phyloP scores from a whole-genome alignment of 164 flowering plant species.

The Tetrastigma voinierianum region DNA sequence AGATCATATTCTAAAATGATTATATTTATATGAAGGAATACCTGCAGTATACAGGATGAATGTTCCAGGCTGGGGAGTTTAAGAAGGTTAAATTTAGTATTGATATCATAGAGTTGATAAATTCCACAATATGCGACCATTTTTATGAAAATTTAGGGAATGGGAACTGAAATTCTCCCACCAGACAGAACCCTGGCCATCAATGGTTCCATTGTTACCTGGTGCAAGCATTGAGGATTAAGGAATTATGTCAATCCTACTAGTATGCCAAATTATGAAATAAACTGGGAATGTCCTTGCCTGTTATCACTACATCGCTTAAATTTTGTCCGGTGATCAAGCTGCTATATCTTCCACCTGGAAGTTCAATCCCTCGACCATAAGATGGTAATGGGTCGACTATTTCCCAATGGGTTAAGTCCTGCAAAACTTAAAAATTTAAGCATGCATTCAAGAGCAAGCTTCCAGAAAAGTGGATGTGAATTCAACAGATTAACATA shows the following conservation, averaged over 20 bases:
- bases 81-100: conserved; percentile 35
- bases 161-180: conserved; percentile 25
- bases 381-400: conserved; percentile 52
- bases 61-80: conserved; percentile 24
- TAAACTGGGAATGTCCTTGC: conserved; percentile 11
- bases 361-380: conserved; percentile 46
- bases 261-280: not conserved
- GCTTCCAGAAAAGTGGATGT: too few species aligned
- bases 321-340: conserved; percentile 42
- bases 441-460: too few species aligned
- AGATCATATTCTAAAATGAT: not conserved
- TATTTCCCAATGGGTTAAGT: conserved; percentile 32
- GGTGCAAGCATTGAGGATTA: conserved; percentile 2
- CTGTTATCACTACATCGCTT: conserved; percentile 57
- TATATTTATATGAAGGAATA: not conserved
- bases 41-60: conserved; percentile 29
- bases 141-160: conserved; percentile 16
- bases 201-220: conserved; percentile 48
- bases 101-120: conserved; percentile 23
- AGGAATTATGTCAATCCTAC: not conserved
- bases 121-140: conserved; percentile 35
- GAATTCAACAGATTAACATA: too few species aligned
- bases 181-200: conserved; percentile 49
- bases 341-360: conserved; percentile 45
- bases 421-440: conserved; percentile 27